Percentiles rank a stretch among this genome's conserved stretches.
Evolutionary conservation across 2,329 filamentous ascomycete genomes (phyloP).

Genomic region (Xylariaceae sp.): DNA sequence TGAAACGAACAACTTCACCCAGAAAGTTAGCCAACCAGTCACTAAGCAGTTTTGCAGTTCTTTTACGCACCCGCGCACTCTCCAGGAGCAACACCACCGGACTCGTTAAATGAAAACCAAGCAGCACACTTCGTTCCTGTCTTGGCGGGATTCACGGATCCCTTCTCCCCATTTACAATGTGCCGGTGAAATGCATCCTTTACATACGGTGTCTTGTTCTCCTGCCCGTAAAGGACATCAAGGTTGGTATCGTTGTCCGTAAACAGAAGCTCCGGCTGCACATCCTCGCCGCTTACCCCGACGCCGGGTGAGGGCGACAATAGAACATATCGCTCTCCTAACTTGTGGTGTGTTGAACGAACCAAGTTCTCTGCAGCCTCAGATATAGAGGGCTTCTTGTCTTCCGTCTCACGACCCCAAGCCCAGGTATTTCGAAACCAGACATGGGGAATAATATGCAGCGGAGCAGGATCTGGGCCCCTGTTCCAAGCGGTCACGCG

Average conservation of each 20-base stretch:
- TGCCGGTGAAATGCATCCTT: slow-evolving; percentile 94
- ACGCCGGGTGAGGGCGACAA: slow-evolving; percentile 90
- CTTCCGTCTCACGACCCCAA: slow-evolving; percentile 80
- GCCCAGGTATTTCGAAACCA: slow-evolving; percentile 99
- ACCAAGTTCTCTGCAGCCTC: slow-evolving; percentile 70
- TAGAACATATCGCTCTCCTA: slow-evolving; percentile 84
- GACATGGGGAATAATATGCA: slow-evolving; percentile 93
- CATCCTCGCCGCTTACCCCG: slow-evolving; percentile 78
- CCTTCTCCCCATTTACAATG: slow-evolving; percentile 82
- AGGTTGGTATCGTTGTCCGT: slow-evolving; percentile 97
- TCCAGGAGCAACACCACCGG: slow-evolving; percentile 83
- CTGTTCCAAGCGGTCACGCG: slow-evolving; percentile 96
- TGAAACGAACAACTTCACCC: slow-evolving; percentile 80
- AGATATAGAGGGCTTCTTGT: slow-evolving; percentile 81
- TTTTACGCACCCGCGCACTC: slow-evolving; percentile 82
- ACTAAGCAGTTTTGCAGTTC: slow-evolving; percentile 38
- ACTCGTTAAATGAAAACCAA: slow-evolving; percentile 92
- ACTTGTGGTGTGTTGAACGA: slow-evolving; percentile 77
- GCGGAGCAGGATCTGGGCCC: slow-evolving; percentile 84
- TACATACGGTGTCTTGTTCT: slow-evolving; percentile 84
- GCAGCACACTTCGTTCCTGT: slow-evolving; percentile 88
- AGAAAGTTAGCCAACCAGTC: slow-evolving; percentile 17
- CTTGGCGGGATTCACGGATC: slow-evolving; percentile 79
- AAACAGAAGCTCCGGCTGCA: slow-evolving; percentile 85
- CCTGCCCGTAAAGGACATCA: slow-evolving; percentile 74